Percentiles rank a stretch among this genome's conserved stretches.
These are phyloP conservation scores for Pseudogymnoascus sp. DNA, from an alignment of 2,329 filamentous ascomycete genomes.

Conservation along the genomic window DNA sequence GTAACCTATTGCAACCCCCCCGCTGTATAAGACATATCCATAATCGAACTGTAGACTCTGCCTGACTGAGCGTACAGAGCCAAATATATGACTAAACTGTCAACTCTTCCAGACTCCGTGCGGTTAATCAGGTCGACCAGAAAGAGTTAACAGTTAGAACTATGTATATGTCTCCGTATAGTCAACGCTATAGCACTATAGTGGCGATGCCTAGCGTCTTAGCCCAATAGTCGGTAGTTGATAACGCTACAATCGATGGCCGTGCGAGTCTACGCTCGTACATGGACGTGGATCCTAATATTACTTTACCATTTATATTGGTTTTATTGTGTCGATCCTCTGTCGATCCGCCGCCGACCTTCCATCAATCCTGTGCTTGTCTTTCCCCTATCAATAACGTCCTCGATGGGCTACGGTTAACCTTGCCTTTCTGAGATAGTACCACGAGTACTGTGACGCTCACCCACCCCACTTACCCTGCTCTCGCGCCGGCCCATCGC, in stretches of 20 bases:
- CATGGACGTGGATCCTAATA: not conserved
- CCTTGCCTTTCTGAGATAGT: not conserved
- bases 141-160: not conserved
- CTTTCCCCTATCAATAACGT: not conserved
- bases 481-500: too few relatives aligned
- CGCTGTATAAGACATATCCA: not conserved
- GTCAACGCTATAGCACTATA: not conserved
- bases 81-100: not conserved
- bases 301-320: not conserved
- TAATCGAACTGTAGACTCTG: not conserved
- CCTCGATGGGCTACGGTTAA: not conserved
- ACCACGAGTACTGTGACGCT: not conserved
- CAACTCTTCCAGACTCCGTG: not conserved
- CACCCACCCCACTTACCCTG: too few relatives aligned
- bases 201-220: not conserved
- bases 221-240: not conserved
- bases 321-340: not conserved
- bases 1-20: not conserved
- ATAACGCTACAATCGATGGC: not conserved
- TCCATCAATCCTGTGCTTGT: not conserved
- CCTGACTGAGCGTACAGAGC: not conserved
- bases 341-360: not conserved
- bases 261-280: not conserved
- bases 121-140: not conserved
- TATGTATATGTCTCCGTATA: not conserved